Evolutionary conservation across 192 early-diverging fungal species (phyloP), one percentile per base, ranked within the genome.

Genomic region (Podila horticola): DNA sequence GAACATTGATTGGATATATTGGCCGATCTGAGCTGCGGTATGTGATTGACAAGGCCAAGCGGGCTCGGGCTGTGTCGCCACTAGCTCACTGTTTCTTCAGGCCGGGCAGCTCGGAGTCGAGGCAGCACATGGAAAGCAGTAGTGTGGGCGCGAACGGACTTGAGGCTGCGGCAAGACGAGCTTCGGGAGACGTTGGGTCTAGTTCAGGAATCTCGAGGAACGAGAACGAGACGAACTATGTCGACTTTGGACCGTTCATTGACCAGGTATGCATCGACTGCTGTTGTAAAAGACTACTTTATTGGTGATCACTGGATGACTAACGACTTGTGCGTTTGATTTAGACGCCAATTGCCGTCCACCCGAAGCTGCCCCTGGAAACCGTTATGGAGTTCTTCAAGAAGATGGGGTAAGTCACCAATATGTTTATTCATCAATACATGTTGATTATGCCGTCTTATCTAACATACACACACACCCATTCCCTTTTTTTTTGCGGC

Each of bases 301-400:
- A 58, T 36, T 13, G 33, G 7, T 19, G 38, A 65, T 29, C 11
- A 30, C 33, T 48, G 48, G 30, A 72, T 52, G 30, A 36, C 63
- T 49, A 61, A 75, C 24, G n/a, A 12, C 2, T 5, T 55, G 20
- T 55, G 52, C 8, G 22, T 0, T n/a, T 55, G 52, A 55, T 0
- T 5, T 55, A 87, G 73, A 92, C 90, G n/a, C 93, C 94, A 0
- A 88, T 93, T 19, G 91, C 90, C 0, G 92, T 95, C 20, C 83
- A 90, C 17, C 94, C 93, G 24, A 85, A 89, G 33, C 84, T 88
- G 29, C 85, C 93, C 2, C 82, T 92, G 12, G 94, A 94, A 66
- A 94, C 92, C 0, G 92, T 92, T 0, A 86, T 94, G 71, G 92
- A 95, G 83, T 88, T 96, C 51, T 96, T 96, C 72, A 93, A 93